phyloP scores from a whole-genome alignment of 148 eudicot species.

The Nyssa sinensis region DNA sequence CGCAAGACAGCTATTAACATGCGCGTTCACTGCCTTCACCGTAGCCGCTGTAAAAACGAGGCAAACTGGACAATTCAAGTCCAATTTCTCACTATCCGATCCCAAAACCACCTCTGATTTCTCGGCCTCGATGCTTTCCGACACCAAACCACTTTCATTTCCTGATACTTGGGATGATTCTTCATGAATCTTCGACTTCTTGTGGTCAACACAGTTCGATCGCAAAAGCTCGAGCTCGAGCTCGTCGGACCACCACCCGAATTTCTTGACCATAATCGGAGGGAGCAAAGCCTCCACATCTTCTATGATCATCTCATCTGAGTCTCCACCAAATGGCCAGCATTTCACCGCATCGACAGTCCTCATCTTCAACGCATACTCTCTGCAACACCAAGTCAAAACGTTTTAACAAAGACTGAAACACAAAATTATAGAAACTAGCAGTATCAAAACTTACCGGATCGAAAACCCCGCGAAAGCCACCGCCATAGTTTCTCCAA shows the following conservation, averaged over 20 bases:
- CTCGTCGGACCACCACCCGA: conserved; percentile 31
- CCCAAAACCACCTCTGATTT: conserved; percentile 3
- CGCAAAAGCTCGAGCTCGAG: conserved; percentile 12
- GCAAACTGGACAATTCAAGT: neutral
- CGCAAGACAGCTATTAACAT: too few relatives aligned
- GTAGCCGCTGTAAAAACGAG: too few relatives aligned
- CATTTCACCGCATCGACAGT: conserved; percentile 30
- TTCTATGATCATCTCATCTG: conserved; percentile 7
- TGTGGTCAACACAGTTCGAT: neutral
- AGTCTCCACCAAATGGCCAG: conserved; percentile 37
- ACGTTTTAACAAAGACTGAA: neutral
- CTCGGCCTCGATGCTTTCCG: neutral
- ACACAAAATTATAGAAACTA: neutral
- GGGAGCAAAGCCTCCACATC: conserved; percentile 21
- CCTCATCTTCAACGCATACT: conserved; percentile 36
- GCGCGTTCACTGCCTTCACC: too few relatives aligned
- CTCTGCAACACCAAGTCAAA: conserved; percentile 19
- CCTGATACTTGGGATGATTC: conserved; percentile 1
- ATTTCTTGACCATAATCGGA: conserved; percentile 37
- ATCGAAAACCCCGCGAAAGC: conserved; percentile 29
- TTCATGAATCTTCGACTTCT: conserved; percentile 1
- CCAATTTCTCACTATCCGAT: neutral
- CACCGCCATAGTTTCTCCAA: conserved; percentile 23
- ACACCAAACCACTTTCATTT: too few relatives aligned
- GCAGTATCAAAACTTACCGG: conserved; percentile 23